Percentiles rank a stretch among this genome's conserved stretches.
phyloP scores from a whole-genome alignment of 768 basidiomycete genomes.

The Trametes sanguinea region DNA sequence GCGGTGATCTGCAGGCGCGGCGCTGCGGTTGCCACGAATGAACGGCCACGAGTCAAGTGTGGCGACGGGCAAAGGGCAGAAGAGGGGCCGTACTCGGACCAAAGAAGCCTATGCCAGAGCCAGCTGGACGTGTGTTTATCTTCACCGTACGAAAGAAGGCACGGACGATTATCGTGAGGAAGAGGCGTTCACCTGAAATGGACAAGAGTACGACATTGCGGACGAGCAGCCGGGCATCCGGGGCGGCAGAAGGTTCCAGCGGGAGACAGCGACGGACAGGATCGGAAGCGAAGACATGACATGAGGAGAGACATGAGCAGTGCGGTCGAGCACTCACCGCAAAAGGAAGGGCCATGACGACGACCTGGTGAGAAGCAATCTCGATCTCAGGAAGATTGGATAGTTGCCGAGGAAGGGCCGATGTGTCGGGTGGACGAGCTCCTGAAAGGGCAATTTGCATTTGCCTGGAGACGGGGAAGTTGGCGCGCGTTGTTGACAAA shows the following conservation, averaged over 20 bases:
- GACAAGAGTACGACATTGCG: conserved; percentile 4
- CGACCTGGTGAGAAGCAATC: conserved; percentile 8
- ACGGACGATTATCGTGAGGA: conserved; percentile 20
- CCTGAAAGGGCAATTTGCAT: conserved; percentile 23
- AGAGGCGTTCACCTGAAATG: conserved; percentile 3
- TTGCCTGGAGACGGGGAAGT: conserved; percentile 22
- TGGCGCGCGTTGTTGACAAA: conserved; percentile 19
- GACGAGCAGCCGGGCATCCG: conserved; percentile 14
- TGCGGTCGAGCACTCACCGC: conserved; percentile 2
- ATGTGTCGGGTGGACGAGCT: conserved; percentile 13
- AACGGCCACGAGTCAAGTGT: conserved; percentile 6
- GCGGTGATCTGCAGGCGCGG: conserved; percentile 22
- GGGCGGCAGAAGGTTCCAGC: conserved; percentile 18
- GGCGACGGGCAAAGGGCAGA: conserved; percentile 12
- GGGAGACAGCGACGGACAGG: conserved; percentile 19
- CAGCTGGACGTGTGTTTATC: conserved; percentile 11
- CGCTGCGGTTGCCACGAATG: conserved; percentile 18
- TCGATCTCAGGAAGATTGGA: conserved; percentile 24
- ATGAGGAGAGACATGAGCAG: conserved; percentile 21
- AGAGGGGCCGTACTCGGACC: not conserved
- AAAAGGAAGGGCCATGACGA: conserved; percentile 9
- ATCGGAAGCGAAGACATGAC: conserved; percentile 24
- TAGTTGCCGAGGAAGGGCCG: conserved; percentile 26
- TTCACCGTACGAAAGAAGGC: not conserved
- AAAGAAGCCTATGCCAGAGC: not conserved